These are phyloP conservation scores for Gossypium rotundifolium DNA, from an alignment of 345 rosid species.

Conservation along the genomic window DNA sequence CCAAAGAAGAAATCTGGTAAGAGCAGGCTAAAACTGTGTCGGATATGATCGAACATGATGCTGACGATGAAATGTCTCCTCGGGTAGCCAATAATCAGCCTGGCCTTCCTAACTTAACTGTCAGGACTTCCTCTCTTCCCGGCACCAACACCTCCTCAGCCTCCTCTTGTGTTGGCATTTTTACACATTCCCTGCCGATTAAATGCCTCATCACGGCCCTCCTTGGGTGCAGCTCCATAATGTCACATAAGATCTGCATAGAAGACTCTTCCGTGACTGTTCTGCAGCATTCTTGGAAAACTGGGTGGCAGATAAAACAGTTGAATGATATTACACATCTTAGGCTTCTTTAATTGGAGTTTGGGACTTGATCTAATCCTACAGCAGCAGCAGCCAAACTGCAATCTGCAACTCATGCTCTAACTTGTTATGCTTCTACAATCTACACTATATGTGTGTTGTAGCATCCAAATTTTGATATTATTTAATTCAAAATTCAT, in stretches of 20 bases:
- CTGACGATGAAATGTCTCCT: conserved; percentile 60
- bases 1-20: conserved; percentile 78
- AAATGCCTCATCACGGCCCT: conserved; percentile 81
- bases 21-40: conserved; percentile 81
- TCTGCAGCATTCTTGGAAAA: conserved; percentile 70
- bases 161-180: conserved; percentile 57
- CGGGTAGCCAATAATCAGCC: conserved; percentile 41
- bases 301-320: conserved; percentile 89
- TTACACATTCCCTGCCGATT: conserved; percentile 70
- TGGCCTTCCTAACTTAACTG: conserved; percentile 34
- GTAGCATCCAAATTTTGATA: conserved; percentile 27
- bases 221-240: conserved; percentile 68
- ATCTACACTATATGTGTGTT: conserved; percentile 17
- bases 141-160: conserved; percentile 22
- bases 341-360: conserved; percentile 56
- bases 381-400: not conserved
- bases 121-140: conserved; percentile 44
- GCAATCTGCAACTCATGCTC: too few relatives aligned
- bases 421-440: too few relatives aligned
- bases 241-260: conserved; percentile 67
- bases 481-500: conserved; percentile 22
- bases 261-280: conserved; percentile 90
- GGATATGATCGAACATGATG: conserved; percentile 54
- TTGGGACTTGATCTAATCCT: not conserved
- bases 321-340: conserved; percentile 80